Evolutionary conservation across 768 basidiomycete species (phyloP), one percentile per base, ranked within the genome.

Genomic region (Boletus reticulatus): DNA sequence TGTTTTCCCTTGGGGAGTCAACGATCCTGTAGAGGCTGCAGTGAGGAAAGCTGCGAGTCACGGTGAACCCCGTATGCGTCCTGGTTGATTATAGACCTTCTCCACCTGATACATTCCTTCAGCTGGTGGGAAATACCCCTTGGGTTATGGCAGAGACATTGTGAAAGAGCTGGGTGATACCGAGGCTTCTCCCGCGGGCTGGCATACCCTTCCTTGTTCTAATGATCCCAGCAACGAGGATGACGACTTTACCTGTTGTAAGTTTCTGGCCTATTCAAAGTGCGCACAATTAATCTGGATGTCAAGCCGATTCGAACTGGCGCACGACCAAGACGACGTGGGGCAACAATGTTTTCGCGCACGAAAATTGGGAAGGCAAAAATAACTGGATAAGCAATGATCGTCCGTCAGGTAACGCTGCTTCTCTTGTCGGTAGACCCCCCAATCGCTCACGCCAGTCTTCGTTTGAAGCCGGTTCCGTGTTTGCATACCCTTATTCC

Each of bases 261-360:
- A 47, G 58, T 49, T 4, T 42, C 46, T 42, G 14, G 8, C 9
- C n/a, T 10, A 2, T 16, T 22, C 1, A 3, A 22, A 32, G 7
- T 34, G 37, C 13, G 4, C 27, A 10, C 2, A 36, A 52, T 17
- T 57, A 41, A 59, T 22, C n/a, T 12, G 32, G 22, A 62, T 57
- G 17, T 70, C 61, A 39, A 65, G 55, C 49, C 48, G 48, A 64
- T 53, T 66, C 72, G 11, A 75, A 77, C 59, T 85, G 75, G 72
- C 76, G 77, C 52, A 89, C 88, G 67, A 88, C 84, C 34, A 85
- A 88, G 19, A 91, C 87, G 1, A 97, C 93, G 0, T 88, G 83
- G 80, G 92, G 91, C 52, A 93, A 94, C 77, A 94, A 94, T 60
- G 88, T 93, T 56, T 93, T 94, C 62, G 91, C 94, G 1, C 96